phyloP scores from a whole-genome alignment of 2,329 filamentous ascomycete species.

The Colletotrichum agaves region DNA sequence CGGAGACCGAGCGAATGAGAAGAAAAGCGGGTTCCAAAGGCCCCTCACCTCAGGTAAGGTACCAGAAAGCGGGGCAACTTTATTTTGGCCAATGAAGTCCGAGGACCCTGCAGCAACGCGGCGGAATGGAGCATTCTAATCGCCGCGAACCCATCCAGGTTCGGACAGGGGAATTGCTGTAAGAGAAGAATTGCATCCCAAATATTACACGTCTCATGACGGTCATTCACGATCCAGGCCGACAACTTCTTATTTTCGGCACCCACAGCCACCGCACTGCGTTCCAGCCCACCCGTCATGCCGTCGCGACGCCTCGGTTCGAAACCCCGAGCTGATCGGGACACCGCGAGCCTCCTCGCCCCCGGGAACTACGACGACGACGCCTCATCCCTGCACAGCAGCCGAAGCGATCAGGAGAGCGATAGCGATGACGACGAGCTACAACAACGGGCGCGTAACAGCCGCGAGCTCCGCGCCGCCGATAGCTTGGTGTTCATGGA shows the following conservation, averaged over 20 bases:
- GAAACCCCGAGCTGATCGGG: slow-evolving; percentile 38
- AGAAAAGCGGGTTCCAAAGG: neutral
- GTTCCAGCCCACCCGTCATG: slow-evolving; percentile 15
- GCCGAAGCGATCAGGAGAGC: slow-evolving; percentile 76
- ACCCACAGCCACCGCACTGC: slow-evolving; percentile 1
- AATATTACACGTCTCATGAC: slow-evolving; percentile 16
- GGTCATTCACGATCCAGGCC: slow-evolving; percentile 19
- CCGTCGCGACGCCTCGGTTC: slow-evolving; percentile 31
- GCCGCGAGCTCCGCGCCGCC: slow-evolving; percentile 74
- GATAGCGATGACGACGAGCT: slow-evolving; percentile 82
- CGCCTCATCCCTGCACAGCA: slow-evolving; percentile 72
- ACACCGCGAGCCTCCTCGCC: slow-evolving; percentile 65
- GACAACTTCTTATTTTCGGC: neutral
- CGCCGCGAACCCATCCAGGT: slow-evolving; percentile 21
- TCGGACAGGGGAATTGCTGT: slow-evolving; percentile 13
- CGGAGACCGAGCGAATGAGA: slow-evolving; percentile 3
- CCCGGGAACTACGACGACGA: slow-evolving; percentile 75
- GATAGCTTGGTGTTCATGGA: slow-evolving; percentile 78
- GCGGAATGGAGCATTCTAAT: slow-evolving; percentile 15
- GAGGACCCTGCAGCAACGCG: slow-evolving; percentile 15
- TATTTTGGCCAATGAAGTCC: slow-evolving; percentile 16
- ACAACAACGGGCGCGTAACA: slow-evolving; percentile 72
- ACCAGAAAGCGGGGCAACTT: neutral
- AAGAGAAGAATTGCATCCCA: slow-evolving; percentile 13
- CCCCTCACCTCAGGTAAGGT: neutral